A percentile compares a stretch with the other conserved stretches of the same genome.
These are phyloP conservation scores for Colletotrichum theobromicola DNA, from an alignment of 2,329 filamentous ascomycete species.

Conservation along the genomic window DNA sequence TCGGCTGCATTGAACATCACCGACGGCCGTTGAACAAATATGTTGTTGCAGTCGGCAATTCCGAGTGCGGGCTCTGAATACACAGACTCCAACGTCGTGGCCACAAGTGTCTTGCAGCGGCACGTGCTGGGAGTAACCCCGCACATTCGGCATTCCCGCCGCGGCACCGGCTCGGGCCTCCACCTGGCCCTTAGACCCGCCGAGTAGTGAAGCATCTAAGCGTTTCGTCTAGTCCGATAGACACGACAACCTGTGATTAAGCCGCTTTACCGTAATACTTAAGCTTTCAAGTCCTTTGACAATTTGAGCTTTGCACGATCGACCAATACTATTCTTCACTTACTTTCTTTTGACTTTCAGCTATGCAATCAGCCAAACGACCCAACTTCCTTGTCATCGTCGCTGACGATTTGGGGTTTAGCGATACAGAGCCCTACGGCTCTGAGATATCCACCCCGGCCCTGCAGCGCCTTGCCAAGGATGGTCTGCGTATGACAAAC, in stretches of 20 bases:
- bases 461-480: conserved; percentile 56
- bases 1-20: not conserved
- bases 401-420: conserved; percentile 66
- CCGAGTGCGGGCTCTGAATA: not conserved
- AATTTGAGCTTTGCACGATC: not conserved
- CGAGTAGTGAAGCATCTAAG: not conserved
- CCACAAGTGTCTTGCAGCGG: not conserved
- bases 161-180: not conserved
- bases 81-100: not conserved
- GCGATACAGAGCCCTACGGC: conserved; percentile 63
- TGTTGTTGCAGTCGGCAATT: not conserved
- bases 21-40: not conserved
- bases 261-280: not conserved
- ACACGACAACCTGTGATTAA: not conserved
- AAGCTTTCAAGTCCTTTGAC: not conserved
- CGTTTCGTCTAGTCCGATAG: not conserved
- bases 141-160: not conserved
- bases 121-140: not conserved
- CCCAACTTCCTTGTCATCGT: conserved; percentile 67
- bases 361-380: conserved; percentile 26
- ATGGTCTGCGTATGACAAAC: conserved; percentile 61
- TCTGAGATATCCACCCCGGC: conserved; percentile 66
- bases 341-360: not conserved
- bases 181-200: not conserved
- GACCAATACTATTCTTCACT: accelerated